Percentiles rank a stretch among this genome's conserved stretches.
These are phyloP conservation scores for Uromyces viciae-fabae DNA, from an alignment of 1,284 basidiomycete species.

Conservation along the genomic window DNA sequence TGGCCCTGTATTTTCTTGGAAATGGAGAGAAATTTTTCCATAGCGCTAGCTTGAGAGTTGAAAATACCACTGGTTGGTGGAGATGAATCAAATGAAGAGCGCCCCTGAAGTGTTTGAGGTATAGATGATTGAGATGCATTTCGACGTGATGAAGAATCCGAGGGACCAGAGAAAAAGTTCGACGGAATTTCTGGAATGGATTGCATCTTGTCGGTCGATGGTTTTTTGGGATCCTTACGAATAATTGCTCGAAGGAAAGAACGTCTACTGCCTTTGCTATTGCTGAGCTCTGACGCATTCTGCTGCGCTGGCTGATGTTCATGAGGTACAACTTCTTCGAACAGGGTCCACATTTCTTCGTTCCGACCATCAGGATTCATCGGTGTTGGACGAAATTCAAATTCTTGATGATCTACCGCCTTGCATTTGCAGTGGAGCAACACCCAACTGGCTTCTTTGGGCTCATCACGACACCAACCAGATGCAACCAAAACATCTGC, in stretches of 20 bases:
- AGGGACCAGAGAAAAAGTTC: not conserved
- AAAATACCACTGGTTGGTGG: not conserved
- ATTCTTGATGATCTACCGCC: slow-evolving; percentile 45
- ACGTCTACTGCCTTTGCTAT: not conserved
- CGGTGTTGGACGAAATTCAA: slow-evolving; percentile 1
- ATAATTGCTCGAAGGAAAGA: slow-evolving; percentile 18
- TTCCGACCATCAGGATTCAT: slow-evolving; percentile 46
- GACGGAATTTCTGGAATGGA: not conserved
- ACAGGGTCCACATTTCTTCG: slow-evolving; percentile 51
- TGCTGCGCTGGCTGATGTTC: slow-evolving; percentile 48
- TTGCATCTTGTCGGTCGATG: not conserved
- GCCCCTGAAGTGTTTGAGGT: not conserved
- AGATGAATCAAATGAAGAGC: not conserved
- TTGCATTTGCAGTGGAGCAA: slow-evolving; percentile 50
- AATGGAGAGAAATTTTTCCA: not conserved
- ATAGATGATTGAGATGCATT: not conserved
- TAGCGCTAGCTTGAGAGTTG: not conserved
- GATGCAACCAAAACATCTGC: slow-evolving; percentile 51
- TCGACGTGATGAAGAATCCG: not conserved
- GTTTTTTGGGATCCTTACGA: slow-evolving; percentile 10
- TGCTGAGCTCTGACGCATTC: not conserved
- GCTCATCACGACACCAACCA: slow-evolving; percentile 53
- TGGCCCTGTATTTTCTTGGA: not conserved
- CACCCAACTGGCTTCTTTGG: slow-evolving; percentile 52
- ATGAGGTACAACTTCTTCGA: slow-evolving; percentile 52